phyloP scores from a whole-genome alignment of 1,139 yeast genomes.

The Candida sanyaensis region DNA sequence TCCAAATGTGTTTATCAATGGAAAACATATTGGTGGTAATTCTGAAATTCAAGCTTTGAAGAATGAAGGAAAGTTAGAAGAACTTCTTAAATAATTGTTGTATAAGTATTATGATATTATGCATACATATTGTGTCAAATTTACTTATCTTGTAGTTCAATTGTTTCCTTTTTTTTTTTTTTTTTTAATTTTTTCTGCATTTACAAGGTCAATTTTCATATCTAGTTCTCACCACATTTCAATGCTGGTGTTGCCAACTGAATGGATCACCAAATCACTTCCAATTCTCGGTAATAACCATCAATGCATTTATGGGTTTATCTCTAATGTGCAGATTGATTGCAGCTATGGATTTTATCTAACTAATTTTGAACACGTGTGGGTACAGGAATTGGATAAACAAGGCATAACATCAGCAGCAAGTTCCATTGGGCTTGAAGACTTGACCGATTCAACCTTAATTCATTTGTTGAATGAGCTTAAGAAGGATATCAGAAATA shows the following conservation, averaged over 20 bases:
- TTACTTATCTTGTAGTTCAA: too few species aligned
- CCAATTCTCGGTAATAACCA: slow-evolving; percentile 1
- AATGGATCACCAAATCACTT: slow-evolving; percentile 10
- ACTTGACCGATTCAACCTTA: slow-evolving; percentile 16
- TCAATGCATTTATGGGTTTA: slow-evolving; percentile 17
- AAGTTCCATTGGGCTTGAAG: slow-evolving; percentile 25
- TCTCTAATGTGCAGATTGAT: slow-evolving; percentile 4
- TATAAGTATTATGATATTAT: not conserved
- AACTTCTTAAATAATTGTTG: not conserved
- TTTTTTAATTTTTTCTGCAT: too few species aligned
- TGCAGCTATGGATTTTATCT: slow-evolving; percentile 25
- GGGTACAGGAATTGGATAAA: slow-evolving; percentile 25
- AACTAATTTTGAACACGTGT: slow-evolving; percentile 29
- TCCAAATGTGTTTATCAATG: slow-evolving; percentile 79
- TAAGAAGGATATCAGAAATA: not conserved
- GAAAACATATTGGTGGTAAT: slow-evolving; percentile 87
- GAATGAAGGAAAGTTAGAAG: slow-evolving; percentile 1
- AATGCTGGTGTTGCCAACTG: slow-evolving; percentile 10
- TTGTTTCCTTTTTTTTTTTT: too few species aligned
- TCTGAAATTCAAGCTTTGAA: slow-evolving; percentile 59
- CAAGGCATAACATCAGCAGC: slow-evolving; percentile 21
- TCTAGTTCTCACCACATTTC: not conserved
- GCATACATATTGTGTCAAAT: too few species aligned
- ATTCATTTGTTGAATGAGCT: slow-evolving; percentile 11
- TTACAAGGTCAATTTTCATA: too few species aligned